Conservation (phyloP, 2,329 filamentous ascomycete genomes). For the Trichoderma sp. region DNA sequence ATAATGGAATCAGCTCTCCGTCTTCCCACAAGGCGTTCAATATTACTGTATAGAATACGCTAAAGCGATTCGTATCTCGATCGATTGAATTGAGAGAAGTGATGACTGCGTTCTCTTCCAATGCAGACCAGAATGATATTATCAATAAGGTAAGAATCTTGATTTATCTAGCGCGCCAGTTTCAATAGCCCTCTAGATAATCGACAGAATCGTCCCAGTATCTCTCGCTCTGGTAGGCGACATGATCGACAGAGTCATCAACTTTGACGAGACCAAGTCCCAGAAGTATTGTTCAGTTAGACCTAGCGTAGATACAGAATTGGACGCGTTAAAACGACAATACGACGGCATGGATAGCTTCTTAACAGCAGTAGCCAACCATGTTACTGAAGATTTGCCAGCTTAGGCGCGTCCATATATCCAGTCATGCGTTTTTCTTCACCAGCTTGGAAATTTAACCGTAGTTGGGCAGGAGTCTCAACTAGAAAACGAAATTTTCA, state of each 20-base stretch:
- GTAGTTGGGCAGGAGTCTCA: conserved; percentile 59
- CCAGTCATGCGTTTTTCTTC: conserved; percentile 83
- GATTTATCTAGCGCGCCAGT: background rate
- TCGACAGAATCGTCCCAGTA: conserved; percentile 59
- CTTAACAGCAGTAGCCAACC: conserved; percentile 65
- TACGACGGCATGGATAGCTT: conserved; percentile 79
- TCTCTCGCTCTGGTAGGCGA: conserved; percentile 67
- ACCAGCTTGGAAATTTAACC: conserved; percentile 87
- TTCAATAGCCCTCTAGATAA: background rate
- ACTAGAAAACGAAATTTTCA: conserved; percentile 62
- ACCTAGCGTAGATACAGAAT: conserved; percentile 67
- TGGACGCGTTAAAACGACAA: conserved; percentile 75
- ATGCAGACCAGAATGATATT: conserved; percentile 28
- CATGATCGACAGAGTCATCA: conserved; percentile 71
- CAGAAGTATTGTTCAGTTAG: conserved; percentile 73
- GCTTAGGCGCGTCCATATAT: conserved; percentile 55
- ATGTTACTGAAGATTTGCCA: conserved; percentile 65
- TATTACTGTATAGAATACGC: conserved; percentile 70
- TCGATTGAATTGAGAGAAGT: conserved; percentile 68
- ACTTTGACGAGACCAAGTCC: conserved; percentile 75
- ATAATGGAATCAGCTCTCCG: conserved; percentile 70
- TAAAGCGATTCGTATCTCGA: conserved; percentile 71
- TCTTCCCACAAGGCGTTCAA: conserved; percentile 55
- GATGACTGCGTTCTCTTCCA: conserved; percentile 40
- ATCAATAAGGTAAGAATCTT: conserved; percentile 46